These are phyloP conservation scores for Neoscytalidium dimidiatum DNA, from an alignment of 2,329 filamentous ascomycete genomes.

Conservation along the genomic window DNA sequence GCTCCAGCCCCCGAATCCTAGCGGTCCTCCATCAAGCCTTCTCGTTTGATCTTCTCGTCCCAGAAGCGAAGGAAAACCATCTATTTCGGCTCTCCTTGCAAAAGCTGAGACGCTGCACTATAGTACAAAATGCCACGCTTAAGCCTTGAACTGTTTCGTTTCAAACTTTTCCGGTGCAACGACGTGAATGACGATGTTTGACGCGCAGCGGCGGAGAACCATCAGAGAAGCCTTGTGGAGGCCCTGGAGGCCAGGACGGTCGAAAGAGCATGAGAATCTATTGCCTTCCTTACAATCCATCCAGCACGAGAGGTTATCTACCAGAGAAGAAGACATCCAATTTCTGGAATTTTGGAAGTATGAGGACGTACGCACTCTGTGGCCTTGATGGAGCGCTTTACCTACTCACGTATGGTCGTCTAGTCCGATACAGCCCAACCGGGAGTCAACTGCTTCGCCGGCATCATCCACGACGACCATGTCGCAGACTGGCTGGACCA, in stretches of 20 bases:
- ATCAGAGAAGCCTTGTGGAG: conserved; percentile 1
- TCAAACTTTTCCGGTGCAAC: not conserved
- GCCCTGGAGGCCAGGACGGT: not conserved
- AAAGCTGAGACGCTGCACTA: not conserved
- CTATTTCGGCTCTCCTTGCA: not conserved
- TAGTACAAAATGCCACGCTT: conserved; percentile 11
- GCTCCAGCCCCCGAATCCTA: not conserved
- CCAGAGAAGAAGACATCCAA: not conserved
- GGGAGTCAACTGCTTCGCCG: not conserved
- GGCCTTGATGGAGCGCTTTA: not conserved
- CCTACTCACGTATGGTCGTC: not conserved
- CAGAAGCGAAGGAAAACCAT: not conserved
- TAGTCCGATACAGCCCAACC: not conserved
- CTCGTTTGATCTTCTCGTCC: conserved; percentile 8
- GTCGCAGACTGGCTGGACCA: conserved; percentile 10
- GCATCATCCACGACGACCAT: not conserved
- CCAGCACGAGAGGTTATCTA: not conserved
- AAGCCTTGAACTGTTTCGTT: not conserved
- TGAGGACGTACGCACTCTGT: not conserved
- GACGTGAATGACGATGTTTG: not conserved
- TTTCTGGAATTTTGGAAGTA: conserved; percentile 9
- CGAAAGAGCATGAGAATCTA: conserved; percentile 6
- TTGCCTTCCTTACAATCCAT: conserved; percentile 10
- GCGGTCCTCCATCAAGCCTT: not conserved
- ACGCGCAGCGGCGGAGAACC: not conserved